A percentile compares a stretch with the other conserved stretches of the same genome.
phyloP scores from a whole-genome alignment of 1,284 basidiomycete genomes.

The Ustilago cynodontis region DNA sequence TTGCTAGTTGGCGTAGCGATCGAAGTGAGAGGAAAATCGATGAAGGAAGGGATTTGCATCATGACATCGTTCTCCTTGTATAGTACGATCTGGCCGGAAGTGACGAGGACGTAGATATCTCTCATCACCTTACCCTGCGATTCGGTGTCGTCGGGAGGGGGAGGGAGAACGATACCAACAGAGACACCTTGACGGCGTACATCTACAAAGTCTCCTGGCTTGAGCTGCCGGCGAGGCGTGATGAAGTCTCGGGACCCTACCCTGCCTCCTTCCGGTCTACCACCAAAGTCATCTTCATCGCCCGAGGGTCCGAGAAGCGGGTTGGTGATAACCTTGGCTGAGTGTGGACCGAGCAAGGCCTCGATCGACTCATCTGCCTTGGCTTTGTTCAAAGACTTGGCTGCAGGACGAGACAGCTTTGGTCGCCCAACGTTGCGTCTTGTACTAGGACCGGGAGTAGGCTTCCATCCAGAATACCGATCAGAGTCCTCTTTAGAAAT shows the following conservation, averaged over 20 bases:
- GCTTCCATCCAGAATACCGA: conserved; percentile 41
- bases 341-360: conserved; percentile 25
- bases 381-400: conserved; percentile 10
- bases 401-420: conserved; percentile 28
- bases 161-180: conserved; percentile 27
- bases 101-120: conserved; percentile 41
- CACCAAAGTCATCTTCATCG: neutral
- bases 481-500: conserved; percentile 25
- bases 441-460: conserved; percentile 34
- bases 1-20: conserved; percentile 11
- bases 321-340: conserved; percentile 13
- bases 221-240: conserved; percentile 22
- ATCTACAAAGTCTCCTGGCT: conserved; percentile 52
- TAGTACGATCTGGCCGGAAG: conserved; percentile 31
- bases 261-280: neutral
- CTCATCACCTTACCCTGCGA: neutral
- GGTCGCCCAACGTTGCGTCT: conserved; percentile 31
- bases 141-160: conserved; percentile 11
- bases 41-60: conserved; percentile 40
- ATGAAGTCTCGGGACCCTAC: conserved; percentile 28
- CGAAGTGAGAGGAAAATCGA: conserved; percentile 20
- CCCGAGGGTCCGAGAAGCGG: conserved; percentile 3
- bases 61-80: conserved; percentile 49
- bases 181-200: conserved; percentile 9
- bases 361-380: conserved; percentile 10